Percentiles rank a stretch among this genome's conserved stretches.
Conservation (phyloP, 1,284 basidiomycete species). For the Phaffia rhodozyma region DNA sequence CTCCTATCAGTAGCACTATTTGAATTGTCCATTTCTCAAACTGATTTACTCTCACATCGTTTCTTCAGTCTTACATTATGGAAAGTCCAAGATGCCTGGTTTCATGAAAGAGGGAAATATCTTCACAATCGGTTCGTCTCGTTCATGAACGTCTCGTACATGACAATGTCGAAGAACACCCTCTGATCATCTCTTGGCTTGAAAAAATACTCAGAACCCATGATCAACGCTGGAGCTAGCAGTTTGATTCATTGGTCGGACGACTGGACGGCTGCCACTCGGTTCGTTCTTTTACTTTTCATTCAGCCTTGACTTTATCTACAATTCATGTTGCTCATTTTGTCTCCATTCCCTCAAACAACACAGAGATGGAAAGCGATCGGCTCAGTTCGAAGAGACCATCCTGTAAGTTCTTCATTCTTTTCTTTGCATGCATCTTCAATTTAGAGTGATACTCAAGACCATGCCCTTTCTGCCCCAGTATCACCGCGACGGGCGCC, state of each 20-base stretch:
- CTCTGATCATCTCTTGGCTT: neutral
- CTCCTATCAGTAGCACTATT: too few species aligned
- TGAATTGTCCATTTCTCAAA: too few species aligned
- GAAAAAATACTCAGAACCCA: constrained; percentile 39
- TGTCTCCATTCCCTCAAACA: neutral
- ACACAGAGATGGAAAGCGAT: constrained; percentile 59
- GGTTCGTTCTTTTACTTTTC: neutral
- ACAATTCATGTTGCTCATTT: neutral
- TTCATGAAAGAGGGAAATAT: constrained; percentile 37
- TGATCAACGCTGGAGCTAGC: constrained; percentile 72
- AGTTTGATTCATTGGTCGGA: constrained; percentile 65
- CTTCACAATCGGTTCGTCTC: constrained; percentile 35
- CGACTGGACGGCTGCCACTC: constrained; percentile 86
- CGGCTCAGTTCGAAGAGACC: constrained; percentile 94
- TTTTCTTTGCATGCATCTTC: neutral
- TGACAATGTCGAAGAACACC: neutral
- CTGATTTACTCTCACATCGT: neutral
- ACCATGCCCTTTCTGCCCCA: constrained; percentile 31
- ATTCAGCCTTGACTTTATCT: neutral
- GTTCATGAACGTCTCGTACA: neutral
- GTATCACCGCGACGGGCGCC: constrained; percentile 80
- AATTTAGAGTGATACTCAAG: neutral
- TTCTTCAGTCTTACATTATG: constrained; percentile 34
- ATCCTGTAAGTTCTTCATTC: constrained; percentile 41
- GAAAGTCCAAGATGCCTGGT: constrained; percentile 36